phyloP scores from a whole-genome alignment of 192 early-diverging fungal genomes.

The Backusella macrospora region DNA sequence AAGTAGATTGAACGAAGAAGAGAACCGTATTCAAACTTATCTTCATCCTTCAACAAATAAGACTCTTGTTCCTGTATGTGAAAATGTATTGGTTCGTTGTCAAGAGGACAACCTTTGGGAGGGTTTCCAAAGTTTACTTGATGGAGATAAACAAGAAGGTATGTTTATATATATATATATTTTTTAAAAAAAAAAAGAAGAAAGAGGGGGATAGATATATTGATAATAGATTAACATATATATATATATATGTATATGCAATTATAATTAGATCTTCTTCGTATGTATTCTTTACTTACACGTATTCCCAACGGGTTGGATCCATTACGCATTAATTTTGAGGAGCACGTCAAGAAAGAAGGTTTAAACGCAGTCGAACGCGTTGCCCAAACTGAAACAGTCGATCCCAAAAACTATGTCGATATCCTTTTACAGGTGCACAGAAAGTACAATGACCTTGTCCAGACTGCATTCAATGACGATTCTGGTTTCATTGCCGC shows the following conservation, averaged over 20 bases:
- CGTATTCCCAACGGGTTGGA: conserved; percentile 86
- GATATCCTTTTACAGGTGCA: conserved; percentile 86
- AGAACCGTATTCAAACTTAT: conserved; percentile 85
- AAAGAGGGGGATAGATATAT: too few species aligned
- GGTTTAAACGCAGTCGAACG: conserved; percentile 81
- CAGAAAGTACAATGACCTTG: conserved; percentile 80
- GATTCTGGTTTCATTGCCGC: conserved; percentile 90
- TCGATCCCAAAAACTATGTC: conserved; percentile 87
- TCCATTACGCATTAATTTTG: conserved; percentile 75
- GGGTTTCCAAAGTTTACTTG: conserved; percentile 90
- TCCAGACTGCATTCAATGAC: conserved; percentile 75
- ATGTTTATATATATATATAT: too few species aligned
- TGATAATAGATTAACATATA: background rate
- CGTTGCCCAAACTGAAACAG: conserved; percentile 26
- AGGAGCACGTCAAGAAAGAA: conserved; percentile 75
- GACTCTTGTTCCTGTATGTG: conserved; percentile 80
- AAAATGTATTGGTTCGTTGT: conserved; percentile 84
- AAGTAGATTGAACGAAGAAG: conserved; percentile 76
- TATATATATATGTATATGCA: background rate
- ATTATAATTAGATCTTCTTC: conserved; percentile 55
- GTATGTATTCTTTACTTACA: conserved; percentile 71
- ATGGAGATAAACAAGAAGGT: conserved; percentile 81
- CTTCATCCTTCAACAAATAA: conserved; percentile 81
- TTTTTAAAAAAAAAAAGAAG: too few species aligned
- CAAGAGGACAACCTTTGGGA: conserved; percentile 81